A percentile compares a stretch with the other conserved stretches of the same genome.
These are phyloP conservation scores for Xenoacremonium recifei DNA, from an alignment of 2,329 filamentous ascomycete genomes.

Conservation along the genomic window DNA sequence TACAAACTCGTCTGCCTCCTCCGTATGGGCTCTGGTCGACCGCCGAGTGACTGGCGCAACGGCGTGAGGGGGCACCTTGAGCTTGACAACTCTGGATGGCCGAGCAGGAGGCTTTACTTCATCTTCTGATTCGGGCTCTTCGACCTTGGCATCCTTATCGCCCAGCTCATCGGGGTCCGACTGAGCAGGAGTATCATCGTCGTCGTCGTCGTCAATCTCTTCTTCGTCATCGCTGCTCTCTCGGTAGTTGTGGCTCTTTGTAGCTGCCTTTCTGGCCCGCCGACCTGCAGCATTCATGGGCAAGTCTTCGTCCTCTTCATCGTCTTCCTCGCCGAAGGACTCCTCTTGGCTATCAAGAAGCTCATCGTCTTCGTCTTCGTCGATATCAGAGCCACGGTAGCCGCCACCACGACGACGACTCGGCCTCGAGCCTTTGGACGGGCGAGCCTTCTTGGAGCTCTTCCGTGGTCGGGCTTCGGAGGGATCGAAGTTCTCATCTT, in stretches of 20 bases:
- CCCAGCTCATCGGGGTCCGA: constrained; percentile 27
- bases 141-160: constrained; percentile 20
- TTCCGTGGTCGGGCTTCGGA: constrained; percentile 42
- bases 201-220: constrained; percentile 23
- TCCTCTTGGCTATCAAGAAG: constrained; percentile 51
- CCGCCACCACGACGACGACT: constrained; percentile 37
- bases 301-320: constrained; percentile 40
- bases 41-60: constrained; percentile 38
- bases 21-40: constrained; percentile 52
- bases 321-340: constrained; percentile 49
- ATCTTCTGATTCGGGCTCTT: constrained; percentile 25
- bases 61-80: constrained; percentile 37
- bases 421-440: constrained; percentile 33
- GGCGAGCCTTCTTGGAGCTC: constrained; percentile 41
- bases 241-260: constrained; percentile 44
- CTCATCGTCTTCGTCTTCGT: constrained; percentile 55
- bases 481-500: constrained; percentile 66
- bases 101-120: constrained; percentile 23
- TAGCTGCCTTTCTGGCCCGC: constrained; percentile 46
- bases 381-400: constrained; percentile 62
- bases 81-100: constrained; percentile 43
- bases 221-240: constrained; percentile 45
- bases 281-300: constrained; percentile 48
- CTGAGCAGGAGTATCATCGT: constrained; percentile 27
- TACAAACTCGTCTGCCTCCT: constrained; percentile 53